phyloP scores from a whole-genome alignment of 2,329 filamentous ascomycete species.

The Xylariaceae sp. region DNA sequence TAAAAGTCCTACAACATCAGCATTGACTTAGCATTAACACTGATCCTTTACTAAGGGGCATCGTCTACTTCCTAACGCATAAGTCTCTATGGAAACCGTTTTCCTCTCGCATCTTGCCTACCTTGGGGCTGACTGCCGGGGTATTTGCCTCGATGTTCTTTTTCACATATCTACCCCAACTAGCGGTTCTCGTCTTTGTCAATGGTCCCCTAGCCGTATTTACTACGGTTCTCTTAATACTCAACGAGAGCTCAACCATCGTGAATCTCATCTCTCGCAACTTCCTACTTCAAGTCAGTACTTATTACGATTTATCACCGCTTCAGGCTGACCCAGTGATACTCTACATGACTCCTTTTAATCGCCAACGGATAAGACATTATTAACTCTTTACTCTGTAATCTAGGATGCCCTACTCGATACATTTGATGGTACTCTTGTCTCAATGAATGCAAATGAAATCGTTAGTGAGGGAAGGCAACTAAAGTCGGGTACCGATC shows the following conservation, averaged over 20 bases:
- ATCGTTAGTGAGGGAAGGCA: conserved; percentile 77
- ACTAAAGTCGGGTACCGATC: conserved; percentile 63
- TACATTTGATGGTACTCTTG: conserved; percentile 78
- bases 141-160: conserved; percentile 83
- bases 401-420: conserved; percentile 75
- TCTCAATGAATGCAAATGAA: conserved; percentile 52
- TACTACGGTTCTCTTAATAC: conserved; percentile 69
- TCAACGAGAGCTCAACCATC: conserved; percentile 63
- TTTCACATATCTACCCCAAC: conserved; percentile 84
- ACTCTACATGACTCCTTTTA: too few species aligned
- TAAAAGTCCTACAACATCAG: conserved; percentile 29
- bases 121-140: conserved; percentile 69
- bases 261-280: conserved; percentile 62
- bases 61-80: conserved; percentile 61
- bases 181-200: conserved; percentile 79
- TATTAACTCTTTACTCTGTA: too few species aligned
- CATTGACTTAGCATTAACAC: background rate
- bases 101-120: conserved; percentile 57
- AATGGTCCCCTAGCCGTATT: conserved; percentile 81
- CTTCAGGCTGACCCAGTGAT: too few species aligned
- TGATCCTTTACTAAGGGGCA: conserved; percentile 44
- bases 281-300: conserved; percentile 63
- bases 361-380: too few species aligned
- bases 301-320: too few species aligned
- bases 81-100: conserved; percentile 62